These are phyloP conservation scores for Verticillium nubilum DNA, from an alignment of 2,329 filamentous ascomycete genomes.

Conservation along the genomic window DNA sequence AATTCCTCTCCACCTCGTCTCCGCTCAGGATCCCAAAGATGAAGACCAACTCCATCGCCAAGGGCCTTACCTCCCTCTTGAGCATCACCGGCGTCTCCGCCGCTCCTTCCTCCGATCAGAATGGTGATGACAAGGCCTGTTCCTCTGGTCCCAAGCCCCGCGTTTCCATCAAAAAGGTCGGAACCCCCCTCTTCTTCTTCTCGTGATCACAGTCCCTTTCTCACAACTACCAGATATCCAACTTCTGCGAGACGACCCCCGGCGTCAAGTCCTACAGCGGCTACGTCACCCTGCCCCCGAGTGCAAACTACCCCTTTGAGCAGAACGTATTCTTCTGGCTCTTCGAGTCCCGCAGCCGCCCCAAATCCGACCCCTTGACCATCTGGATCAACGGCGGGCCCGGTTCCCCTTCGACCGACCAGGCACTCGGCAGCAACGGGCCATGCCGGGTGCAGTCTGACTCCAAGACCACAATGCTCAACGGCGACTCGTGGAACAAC, in stretches of 20 bases:
- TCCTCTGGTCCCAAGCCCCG: not conserved
- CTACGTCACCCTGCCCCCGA: conserved; percentile 52
- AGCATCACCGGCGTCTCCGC: not conserved
- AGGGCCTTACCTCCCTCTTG: not conserved
- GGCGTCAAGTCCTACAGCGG: conserved; percentile 62
- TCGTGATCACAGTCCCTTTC: not conserved
- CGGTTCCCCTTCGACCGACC: conserved; percentile 36
- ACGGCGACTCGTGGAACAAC: conserved; percentile 52
- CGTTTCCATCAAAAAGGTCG: not conserved
- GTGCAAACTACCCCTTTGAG: conserved; percentile 3
- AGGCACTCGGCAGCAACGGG: conserved; percentile 38
- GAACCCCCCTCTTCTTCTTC: not conserved
- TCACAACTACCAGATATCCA: not conserved
- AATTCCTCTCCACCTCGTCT: not conserved
- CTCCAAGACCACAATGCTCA: conserved; percentile 40
- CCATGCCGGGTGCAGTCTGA: conserved; percentile 30
- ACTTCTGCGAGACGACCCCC: conserved; percentile 45
- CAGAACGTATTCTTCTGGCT: conserved; percentile 18
- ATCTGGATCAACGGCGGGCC: conserved; percentile 51
- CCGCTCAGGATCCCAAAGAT: not conserved
- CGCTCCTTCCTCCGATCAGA: not conserved
- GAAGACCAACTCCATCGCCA: not conserved
- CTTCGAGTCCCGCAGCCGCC: conserved; percentile 22
- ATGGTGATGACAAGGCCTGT: not conserved
- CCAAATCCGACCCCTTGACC: conserved; percentile 36